phyloP scores from a whole-genome alignment of 2,329 filamentous ascomycete species.

The Claviceps spartinae region DNA sequence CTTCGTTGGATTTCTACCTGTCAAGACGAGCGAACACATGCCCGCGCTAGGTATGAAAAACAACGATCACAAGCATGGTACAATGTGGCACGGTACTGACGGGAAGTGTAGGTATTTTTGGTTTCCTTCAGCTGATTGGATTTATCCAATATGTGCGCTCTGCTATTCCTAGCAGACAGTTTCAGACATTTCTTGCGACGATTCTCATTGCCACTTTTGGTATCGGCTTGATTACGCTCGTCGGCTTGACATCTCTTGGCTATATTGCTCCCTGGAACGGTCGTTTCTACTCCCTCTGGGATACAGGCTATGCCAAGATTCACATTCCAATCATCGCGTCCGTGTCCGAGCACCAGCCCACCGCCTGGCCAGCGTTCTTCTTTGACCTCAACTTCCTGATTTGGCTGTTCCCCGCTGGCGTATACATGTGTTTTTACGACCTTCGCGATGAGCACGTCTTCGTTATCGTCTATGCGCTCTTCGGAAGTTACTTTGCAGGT shows the following conservation, averaged over 20 bases:
- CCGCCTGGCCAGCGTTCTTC: constrained; percentile 98
- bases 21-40: constrained; percentile 98
- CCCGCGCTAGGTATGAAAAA: constrained; percentile 63
- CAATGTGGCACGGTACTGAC: constrained; percentile 10
- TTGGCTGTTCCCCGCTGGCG: constrained; percentile 96
- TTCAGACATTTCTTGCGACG: constrained; percentile 74
- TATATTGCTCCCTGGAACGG: constrained; percentile 96
- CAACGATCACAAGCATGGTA: constrained; percentile 4
- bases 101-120: constrained; percentile 64
- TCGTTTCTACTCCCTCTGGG: constrained; percentile 98
- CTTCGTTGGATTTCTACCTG: constrained; percentile 92
- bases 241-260: constrained; percentile 76
- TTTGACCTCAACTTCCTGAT: constrained; percentile 97
- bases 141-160: constrained; percentile 83
- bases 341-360: constrained; percentile 98
- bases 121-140: constrained; percentile 82
- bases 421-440: constrained; percentile 94
- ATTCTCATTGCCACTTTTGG: constrained; percentile 63
- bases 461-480: constrained; percentile 89
- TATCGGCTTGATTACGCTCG: constrained; percentile 59
- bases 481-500: constrained; percentile 94
- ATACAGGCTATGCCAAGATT: constrained; percentile 96
- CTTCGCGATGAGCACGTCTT: constrained; percentile 96
- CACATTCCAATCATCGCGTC: constrained; percentile 99
- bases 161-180: constrained; percentile 85